Percentiles rank a stretch among this genome's conserved stretches.
Conservation (phyloP, 768 basidiomycete genomes). For the Lactarius hengduanensis region DNA sequence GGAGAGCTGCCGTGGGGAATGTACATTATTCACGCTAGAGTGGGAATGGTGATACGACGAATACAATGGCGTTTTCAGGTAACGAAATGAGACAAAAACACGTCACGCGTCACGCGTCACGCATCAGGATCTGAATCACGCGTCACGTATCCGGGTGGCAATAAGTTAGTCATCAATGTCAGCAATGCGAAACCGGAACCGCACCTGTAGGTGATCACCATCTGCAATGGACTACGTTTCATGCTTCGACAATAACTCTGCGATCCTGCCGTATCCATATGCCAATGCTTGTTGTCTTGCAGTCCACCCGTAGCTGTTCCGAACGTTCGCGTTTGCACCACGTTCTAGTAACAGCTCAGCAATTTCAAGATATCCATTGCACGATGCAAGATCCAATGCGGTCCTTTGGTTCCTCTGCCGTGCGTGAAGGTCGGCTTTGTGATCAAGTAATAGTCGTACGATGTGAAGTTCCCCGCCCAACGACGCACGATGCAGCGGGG, state of each 20-base stretch:
- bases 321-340: neutral
- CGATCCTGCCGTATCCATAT: neutral
- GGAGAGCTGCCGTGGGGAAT: too few species aligned
- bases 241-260: neutral
- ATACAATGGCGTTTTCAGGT: too few species aligned
- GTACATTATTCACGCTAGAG: too few species aligned
- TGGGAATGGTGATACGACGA: too few species aligned
- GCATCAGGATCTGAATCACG: too few species aligned
- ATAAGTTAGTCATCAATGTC: too few species aligned
- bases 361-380: neutral
- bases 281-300: neutral
- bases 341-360: neutral
- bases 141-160: too few species aligned
- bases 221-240: too few species aligned
- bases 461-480: neutral
- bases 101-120: too few species aligned
- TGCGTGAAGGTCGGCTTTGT: neutral
- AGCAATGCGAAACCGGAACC: too few species aligned
- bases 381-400: conserved; percentile 2
- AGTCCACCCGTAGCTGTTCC: neutral
- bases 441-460: neutral
- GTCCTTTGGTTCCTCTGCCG: neutral
- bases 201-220: too few species aligned
- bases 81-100: too few species aligned
- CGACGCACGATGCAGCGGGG: neutral